phyloP scores from a whole-genome alignment of 345 rosid genomes.

The Rhizophora mangle region DNA sequence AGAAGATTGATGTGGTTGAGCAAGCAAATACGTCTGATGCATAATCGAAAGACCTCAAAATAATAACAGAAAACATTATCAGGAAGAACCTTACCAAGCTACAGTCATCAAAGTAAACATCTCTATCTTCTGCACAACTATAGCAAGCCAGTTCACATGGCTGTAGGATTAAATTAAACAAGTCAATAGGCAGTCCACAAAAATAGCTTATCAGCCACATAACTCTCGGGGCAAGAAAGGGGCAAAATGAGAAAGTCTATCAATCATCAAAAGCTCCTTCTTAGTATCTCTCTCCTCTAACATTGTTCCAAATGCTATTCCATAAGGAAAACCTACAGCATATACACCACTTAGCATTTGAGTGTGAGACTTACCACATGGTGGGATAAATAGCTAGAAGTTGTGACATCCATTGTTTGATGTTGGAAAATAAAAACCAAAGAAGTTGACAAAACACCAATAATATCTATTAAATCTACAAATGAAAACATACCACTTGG shows the following conservation, averaged over 20 bases:
- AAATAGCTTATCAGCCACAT: background rate
- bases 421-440: background rate
- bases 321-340: background rate
- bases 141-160: conserved; percentile 89
- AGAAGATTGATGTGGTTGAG: conserved; percentile 18
- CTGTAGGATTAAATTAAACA: conserved; percentile 35
- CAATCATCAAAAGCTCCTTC: background rate
- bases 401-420: background rate
- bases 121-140: conserved; percentile 85
- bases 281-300: background rate
- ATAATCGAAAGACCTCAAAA: conserved; percentile 13
- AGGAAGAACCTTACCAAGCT: conserved; percentile 58
- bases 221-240: background rate
- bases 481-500: no score
- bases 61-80: background rate
- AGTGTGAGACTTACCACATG: background rate
- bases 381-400: conserved; percentile 3
- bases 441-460: no score
- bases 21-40: conserved; percentile 4
- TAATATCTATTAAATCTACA: no score
- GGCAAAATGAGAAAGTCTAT: background rate
- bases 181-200: background rate
- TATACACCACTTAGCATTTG: background rate
- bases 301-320: background rate
- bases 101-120: conserved; percentile 72